Base-by-base conservation (phyloP, 83 land plant species). In the Isoetes engelmannii region DNA sequence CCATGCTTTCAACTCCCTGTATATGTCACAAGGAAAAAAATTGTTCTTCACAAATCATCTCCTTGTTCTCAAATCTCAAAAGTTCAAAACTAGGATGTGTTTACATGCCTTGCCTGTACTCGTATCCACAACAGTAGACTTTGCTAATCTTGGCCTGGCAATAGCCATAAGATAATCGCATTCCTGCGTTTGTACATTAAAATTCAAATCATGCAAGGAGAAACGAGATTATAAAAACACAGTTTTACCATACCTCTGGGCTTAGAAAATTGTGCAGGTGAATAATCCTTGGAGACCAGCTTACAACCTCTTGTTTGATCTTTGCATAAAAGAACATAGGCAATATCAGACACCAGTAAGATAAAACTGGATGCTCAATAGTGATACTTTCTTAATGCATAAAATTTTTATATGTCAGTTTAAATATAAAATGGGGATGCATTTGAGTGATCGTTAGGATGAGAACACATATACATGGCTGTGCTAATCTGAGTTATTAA, bases 71-170 rank as follows among this genome's bases (percentile, higher is more conserved):
- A 51, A 51, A 51, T 51, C 15, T 51, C 54, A 10, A 51, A 51
- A 51, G 15, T 51, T n/a, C n/a, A 51, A 51, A 51, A 12, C 12
- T 12, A 51, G 15, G n/a, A 51, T 51, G 54, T 51, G 1, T 51
- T n/a, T n/a, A 51, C 67, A 44, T 86, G 86, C 98, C 96, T 93
- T 93, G 79, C 98, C 96, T 71, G 96, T 93, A 74, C 81, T 84
- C 43, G 79, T 48, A 80, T 93, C 98, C 56, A 90, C 96, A 5
- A 93, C 96, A 45, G 96, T 90, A 51, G 98, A 90, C 69, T 82
- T 66, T 17, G 65, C 69, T 41, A 93, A 85, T 21, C 85, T 84
- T 54, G 98, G 90, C 47, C 68, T 73, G 44, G 98, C 96, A 74
- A 86, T 66, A 28, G 78, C 86, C 72, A 75, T 84, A 41, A 93